Base-by-base conservation (phyloP, 805 yeast species). In the Metschnikowia sp. region DNA sequence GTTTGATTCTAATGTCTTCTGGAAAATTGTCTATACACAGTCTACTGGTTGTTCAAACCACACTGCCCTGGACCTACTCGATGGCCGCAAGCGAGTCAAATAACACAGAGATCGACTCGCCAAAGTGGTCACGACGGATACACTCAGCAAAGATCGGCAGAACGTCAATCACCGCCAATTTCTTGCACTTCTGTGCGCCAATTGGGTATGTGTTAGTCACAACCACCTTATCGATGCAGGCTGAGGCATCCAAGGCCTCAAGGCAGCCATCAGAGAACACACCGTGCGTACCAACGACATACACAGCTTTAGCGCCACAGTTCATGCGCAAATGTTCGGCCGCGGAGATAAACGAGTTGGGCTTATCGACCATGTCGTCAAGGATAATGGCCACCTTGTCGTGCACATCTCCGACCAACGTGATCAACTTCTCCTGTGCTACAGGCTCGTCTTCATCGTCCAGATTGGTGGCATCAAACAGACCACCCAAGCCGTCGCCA, bases 151-250 rank as follows among this genome's bases (percentile, higher is more conserved):
- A 87, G 45, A 94, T 90, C 15, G 96, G 86, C 51, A 97, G 86
- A 42, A 94, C 95, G 62, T 94, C 99, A 59, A 94, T 90, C 42
- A 89, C 86, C 12, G 82, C 83, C 58, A 94, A 76, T 68, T 94
- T 94, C 43, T 45, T 45, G 53, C 84, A 76, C 42, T 74, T 76
- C 49, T 81, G 85, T 54, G 78, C 78, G 15, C 84, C 72, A 43
- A 92, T 87, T 48, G 99, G 99, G 61, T 89, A 94, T 3, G 99
- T 91, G 72, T 94, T 94, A 26, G 99, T 94, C 50, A 90, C 97
- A 44, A 94, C 94, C 50, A 94, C 81, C 66, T 87, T 86, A 69
- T 92, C 96, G 57, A 94, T 89, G 61, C 85, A 90, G 43, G 83
- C 81, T 55, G 90, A 86, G 37, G 76, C 83, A 58, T 85, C 84